Base-by-base conservation (phyloP, 2,329 filamentous ascomycete genomes). In the Fusarium lateritium region DNA sequence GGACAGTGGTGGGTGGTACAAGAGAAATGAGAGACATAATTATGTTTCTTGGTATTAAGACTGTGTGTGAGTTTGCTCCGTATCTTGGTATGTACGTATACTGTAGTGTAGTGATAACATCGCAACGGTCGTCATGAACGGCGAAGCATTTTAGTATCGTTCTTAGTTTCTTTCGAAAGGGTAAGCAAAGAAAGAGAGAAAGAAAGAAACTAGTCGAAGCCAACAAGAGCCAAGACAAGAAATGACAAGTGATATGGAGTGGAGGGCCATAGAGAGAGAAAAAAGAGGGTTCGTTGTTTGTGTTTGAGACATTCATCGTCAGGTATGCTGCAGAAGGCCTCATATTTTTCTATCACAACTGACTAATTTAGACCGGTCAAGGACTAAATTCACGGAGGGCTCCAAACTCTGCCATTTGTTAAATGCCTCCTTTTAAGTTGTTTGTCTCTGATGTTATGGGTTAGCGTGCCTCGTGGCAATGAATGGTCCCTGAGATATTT, bases 311-410 rank as follows among this genome's bases (percentile, higher is more conserved):
- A 65, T 33, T 38, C 40, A 34, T 53, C 14, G 52, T 22, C 40
- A 46, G 21, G 53, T 34, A 65, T 53, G 61, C 36, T 53, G 49
- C 54, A 47, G 60, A 65, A 43, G 62, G 62, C 62, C 62, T 65
- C 62, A 65, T 59, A 60, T 65, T 47, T 33, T 39, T 34, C 31
- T 34, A 59, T 60, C 43, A 59, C 22, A 59, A 56, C 49, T 59
- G 50, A 55, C 24, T 15, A 43, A 46, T 39, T 45, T 38, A 43
- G 60, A 65, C 62, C 62, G 60, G 62, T 65, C 62, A 65, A 65
- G 53, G 22, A 46, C 21, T 40, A 38, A 17, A 19, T 17, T 26
- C 42, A 22, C 26, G 31, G 40, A 46, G 42, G 26, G 33, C n/a
- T 28, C 43, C 46, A 13, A 28, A 34, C 11, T 36, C 39, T 28